Conservation (phyloP, 139 green algal genomes). For the Penium margaritaceum region DNA sequence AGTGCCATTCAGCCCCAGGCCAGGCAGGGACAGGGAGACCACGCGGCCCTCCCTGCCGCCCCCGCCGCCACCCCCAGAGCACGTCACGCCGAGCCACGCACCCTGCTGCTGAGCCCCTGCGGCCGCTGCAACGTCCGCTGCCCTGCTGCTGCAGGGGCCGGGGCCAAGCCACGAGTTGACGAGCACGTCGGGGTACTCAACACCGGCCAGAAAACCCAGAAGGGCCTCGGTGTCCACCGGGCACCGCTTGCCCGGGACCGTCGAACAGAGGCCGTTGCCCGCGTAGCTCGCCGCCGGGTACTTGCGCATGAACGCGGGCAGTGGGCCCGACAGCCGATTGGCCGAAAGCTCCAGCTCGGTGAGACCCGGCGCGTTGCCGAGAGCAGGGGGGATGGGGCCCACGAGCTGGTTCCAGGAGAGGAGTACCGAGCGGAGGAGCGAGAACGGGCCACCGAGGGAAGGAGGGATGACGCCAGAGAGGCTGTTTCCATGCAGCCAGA, state of each 20-base stretch:
- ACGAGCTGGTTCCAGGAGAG: slow-evolving; percentile 13
- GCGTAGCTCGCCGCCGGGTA: not conserved
- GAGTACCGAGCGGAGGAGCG: not conserved
- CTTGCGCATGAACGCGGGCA: slow-evolving; percentile 10
- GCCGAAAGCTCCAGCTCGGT: slow-evolving; percentile 2
- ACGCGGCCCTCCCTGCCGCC: not conserved
- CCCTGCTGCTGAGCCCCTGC: not conserved
- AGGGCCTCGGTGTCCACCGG: slow-evolving; percentile 1
- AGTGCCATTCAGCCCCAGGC: not conserved
- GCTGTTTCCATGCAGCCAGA: not conserved
- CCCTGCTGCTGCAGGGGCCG: not conserved
- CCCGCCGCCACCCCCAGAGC: not conserved
- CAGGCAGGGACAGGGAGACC: not conserved
- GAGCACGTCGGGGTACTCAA: slow-evolving; percentile 11
- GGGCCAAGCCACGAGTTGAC: slow-evolving; percentile 7
- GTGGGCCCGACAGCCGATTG: slow-evolving; percentile 7
- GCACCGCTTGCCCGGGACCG: not conserved
- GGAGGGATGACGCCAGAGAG: not conserved
- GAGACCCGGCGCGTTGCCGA: not conserved
- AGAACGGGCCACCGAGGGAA: not conserved
- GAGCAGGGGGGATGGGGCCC: not conserved
- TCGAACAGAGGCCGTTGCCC: slow-evolving; percentile 8
- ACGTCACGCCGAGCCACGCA: slow-evolving; percentile 3
- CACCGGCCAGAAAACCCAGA: slow-evolving; percentile 4
- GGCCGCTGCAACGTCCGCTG: not conserved